Evolutionary conservation across 495 filamentous ascomycete genomes (phyloP).

Genomic region (Evernia prunastri): DNA sequence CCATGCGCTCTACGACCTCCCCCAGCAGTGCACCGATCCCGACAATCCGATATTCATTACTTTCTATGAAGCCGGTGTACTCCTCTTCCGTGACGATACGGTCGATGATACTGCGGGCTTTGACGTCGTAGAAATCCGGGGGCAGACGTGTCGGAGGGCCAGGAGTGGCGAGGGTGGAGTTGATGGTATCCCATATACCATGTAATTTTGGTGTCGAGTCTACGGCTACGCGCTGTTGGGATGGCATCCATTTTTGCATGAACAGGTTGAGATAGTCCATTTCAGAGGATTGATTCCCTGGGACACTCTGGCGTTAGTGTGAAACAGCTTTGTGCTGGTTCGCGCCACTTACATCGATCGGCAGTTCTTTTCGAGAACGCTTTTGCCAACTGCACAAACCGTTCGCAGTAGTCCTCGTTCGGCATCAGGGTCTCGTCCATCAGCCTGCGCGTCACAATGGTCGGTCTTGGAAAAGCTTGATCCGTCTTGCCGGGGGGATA

Average conservation of each 20-base stretch:
- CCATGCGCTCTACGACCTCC: constrained; percentile 1
- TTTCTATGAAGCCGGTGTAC: constrained; percentile 11
- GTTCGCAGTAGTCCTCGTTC: constrained; percentile 4
- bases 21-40: constrained; percentile 13
- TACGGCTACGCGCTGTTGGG: constrained; percentile 6
- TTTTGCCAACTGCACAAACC: constrained; percentile 7
- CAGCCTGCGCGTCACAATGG: not conserved
- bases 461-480: not conserved
- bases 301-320: not conserved
- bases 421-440: not conserved
- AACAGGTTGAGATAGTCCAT: constrained; percentile 11
- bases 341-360: not conserved
- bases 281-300: constrained; percentile 1
- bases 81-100: constrained; percentile 6
- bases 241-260: constrained; percentile 13
- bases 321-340: too few relatives aligned
- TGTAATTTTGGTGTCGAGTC: constrained; percentile 10
- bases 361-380: constrained; percentile 6
- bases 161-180: constrained; percentile 2
- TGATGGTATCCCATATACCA: constrained; percentile 9
- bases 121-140: not conserved
- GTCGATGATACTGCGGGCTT: not conserved
- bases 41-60: constrained; percentile 7
- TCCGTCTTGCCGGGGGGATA: not conserved
- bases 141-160: not conserved